Conservation (phyloP, 352 stramenopile species). For the Phytophthora europaea region DNA sequence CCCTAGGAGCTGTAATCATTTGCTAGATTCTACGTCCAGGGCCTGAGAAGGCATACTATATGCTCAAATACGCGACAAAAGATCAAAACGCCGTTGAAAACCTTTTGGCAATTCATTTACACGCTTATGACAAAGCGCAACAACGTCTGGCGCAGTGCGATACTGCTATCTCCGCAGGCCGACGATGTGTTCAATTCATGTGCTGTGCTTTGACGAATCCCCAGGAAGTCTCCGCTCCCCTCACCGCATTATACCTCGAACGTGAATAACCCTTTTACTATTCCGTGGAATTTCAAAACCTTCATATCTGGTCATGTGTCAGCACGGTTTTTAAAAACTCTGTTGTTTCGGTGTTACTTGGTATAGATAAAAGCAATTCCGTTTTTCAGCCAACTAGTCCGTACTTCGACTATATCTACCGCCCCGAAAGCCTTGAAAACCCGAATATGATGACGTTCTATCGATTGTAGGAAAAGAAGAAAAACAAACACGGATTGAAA, state of each 20-base stretch:
- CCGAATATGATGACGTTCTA: too few relatives aligned
- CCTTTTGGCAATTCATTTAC: conserved; percentile 6
- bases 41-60: conserved; percentile 18
- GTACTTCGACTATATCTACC: conserved; percentile 1
- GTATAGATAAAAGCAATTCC: neutral
- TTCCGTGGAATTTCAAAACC: neutral
- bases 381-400: neutral
- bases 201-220: conserved; percentile 6
- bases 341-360: too few relatives aligned
- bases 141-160: neutral
- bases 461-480: too few relatives aligned
- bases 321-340: neutral
- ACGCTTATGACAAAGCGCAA: conserved; percentile 17
- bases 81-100: conserved; percentile 10
- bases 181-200: conserved; percentile 17
- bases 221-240: conserved; percentile 8
- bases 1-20: neutral
- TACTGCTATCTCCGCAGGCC: neutral
- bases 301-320: neutral
- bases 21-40: neutral
- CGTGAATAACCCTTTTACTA: conserved; percentile 7
- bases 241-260: neutral
- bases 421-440: neutral
- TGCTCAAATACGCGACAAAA: conserved; percentile 23
- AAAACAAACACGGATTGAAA: too few relatives aligned